Percentiles rank a stretch among this genome's conserved stretches.
Evolutionary conservation across 352 stramenopile genomes (phyloP).

Genomic region (Globisporangium nunn): DNA sequence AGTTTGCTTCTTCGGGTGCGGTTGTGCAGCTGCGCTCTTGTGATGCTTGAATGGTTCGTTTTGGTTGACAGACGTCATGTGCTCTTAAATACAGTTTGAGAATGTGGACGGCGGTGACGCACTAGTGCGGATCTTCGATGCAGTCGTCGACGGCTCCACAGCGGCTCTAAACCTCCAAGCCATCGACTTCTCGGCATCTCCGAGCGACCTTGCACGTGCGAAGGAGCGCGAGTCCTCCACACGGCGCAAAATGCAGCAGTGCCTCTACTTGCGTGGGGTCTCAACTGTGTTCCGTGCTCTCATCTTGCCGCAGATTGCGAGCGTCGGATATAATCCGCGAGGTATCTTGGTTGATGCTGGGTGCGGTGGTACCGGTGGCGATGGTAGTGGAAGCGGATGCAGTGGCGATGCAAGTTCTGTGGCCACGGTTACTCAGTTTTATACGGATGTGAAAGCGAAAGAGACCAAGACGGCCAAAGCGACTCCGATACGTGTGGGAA

Average conservation of each 20-base stretch:
- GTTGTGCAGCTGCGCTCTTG: neutral
- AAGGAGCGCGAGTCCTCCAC: constrained; percentile 23
- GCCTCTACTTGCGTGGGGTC: constrained; percentile 43
- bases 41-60: neutral
- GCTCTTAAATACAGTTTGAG: constrained; percentile 30
- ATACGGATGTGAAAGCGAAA: constrained; percentile 9
- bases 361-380: neutral
- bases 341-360: constrained; percentile 12
- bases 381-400: neutral
- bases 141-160: constrained; percentile 33
- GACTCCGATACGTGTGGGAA: neutral
- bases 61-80: neutral
- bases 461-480: constrained; percentile 7
- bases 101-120: constrained; percentile 41
- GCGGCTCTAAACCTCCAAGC: constrained; percentile 34
- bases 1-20: constrained; percentile 35
- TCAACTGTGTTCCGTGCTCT: constrained; percentile 39
- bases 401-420: neutral
- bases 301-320: constrained; percentile 35
- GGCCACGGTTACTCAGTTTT: constrained; percentile 3
- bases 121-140: constrained; percentile 39
- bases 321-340: constrained; percentile 33
- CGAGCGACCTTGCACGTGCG: constrained; percentile 23
- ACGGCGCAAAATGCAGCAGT: constrained; percentile 43
- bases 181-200: constrained; percentile 34